phyloP scores from a whole-genome alignment of 352 stramenopile species.

The Peronospora farinosa region DNA sequence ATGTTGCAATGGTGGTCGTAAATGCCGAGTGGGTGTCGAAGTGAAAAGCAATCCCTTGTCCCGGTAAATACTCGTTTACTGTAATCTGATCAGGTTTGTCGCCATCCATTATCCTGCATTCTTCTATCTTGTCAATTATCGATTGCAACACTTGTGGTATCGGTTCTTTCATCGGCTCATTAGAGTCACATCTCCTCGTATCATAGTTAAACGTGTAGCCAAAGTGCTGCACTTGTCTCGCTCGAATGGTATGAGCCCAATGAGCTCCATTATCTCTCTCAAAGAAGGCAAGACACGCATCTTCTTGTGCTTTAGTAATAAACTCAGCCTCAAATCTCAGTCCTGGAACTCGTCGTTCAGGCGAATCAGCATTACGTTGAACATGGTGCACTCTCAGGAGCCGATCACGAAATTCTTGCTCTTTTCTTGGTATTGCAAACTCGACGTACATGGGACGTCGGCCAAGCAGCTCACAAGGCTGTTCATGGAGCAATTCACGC shows the following conservation, averaged over 20 bases:
- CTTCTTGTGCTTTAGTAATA: constrained; percentile 54
- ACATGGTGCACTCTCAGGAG: constrained; percentile 55
- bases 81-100: constrained; percentile 71
- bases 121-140: constrained; percentile 50
- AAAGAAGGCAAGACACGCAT: constrained; percentile 45
- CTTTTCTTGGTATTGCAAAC: constrained; percentile 56
- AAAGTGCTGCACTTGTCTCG: constrained; percentile 85
- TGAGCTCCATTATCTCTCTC: constrained; percentile 42
- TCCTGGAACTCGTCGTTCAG: constrained; percentile 43
- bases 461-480: constrained; percentile 49
- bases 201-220: constrained; percentile 87
- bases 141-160: constrained; percentile 41
- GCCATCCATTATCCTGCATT: constrained; percentile 47
- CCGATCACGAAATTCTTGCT: constrained; percentile 57
- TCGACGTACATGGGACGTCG: constrained; percentile 68
- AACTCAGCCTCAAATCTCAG: constrained; percentile 62
- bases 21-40: constrained; percentile 88
- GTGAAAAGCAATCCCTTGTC: constrained; percentile 84
- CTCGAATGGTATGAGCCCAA: constrained; percentile 72
- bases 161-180: constrained; percentile 35
- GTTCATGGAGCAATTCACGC: constrained; percentile 45
- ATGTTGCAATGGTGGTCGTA: constrained; percentile 70
- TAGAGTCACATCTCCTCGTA: constrained; percentile 54
- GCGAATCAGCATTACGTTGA: constrained; percentile 40
- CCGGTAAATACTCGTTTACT: constrained; percentile 86